These are phyloP conservation scores for Candida dajiaensis DNA, from an alignment of 805 yeast species.

Conservation along the genomic window DNA sequence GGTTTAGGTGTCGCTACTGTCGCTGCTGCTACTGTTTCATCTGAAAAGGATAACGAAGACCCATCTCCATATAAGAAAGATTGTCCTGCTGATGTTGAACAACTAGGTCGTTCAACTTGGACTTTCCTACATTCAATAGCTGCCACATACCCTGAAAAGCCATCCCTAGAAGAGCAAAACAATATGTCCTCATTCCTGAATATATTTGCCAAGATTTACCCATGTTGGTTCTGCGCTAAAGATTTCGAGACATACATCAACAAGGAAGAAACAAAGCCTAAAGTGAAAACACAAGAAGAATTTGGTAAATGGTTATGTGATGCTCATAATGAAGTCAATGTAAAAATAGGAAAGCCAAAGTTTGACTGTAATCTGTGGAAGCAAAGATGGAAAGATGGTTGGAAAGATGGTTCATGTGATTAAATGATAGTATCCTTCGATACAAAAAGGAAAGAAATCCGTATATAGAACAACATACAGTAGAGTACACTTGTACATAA, in stretches of 20 bases:
- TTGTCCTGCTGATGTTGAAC: slow-evolving; percentile 83
- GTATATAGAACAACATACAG: too few species aligned
- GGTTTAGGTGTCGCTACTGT: slow-evolving; percentile 7
- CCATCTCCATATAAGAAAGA: slow-evolving; percentile 33
- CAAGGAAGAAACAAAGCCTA: slow-evolving; percentile 42
- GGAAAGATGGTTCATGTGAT: slow-evolving; percentile 59
- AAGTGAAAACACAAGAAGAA: slow-evolving; percentile 61
- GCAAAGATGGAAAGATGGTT: slow-evolving; percentile 92
- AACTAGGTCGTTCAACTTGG: slow-evolving; percentile 86
- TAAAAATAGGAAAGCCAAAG: slow-evolving; percentile 73
- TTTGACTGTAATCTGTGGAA: slow-evolving; percentile 91
- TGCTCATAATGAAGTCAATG: slow-evolving; percentile 93
- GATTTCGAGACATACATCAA: slow-evolving; percentile 67
- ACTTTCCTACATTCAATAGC: slow-evolving; percentile 86
- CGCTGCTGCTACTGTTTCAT: slow-evolving; percentile 10
- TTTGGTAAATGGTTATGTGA: slow-evolving; percentile 90
- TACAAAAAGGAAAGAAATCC: too few species aligned
- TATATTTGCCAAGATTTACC: slow-evolving; percentile 75
- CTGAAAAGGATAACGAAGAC: slow-evolving; percentile 1
- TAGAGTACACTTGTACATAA: not conserved
- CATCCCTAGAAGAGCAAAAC: slow-evolving; percentile 53
- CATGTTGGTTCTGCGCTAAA: slow-evolving; percentile 89
- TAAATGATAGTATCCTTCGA: slow-evolving; percentile 14
- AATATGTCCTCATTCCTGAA: slow-evolving; percentile 68
- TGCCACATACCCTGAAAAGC: slow-evolving; percentile 75